These are phyloP conservation scores for Colletotrichum magnum DNA, from an alignment of 2,329 filamentous ascomycete species.

Conservation along the genomic window DNA sequence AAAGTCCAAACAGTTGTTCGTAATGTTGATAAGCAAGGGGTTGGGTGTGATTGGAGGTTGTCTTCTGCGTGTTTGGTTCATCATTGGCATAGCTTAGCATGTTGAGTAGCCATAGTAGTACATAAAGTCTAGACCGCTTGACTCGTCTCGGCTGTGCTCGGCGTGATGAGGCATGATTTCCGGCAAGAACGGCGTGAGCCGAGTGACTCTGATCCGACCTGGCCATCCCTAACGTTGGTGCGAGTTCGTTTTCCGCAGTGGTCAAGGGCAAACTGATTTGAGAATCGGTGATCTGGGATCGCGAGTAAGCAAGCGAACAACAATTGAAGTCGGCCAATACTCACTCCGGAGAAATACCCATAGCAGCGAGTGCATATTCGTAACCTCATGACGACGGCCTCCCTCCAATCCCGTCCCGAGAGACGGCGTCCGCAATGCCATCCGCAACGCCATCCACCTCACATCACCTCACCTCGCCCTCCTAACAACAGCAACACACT, in stretches of 20 bases:
- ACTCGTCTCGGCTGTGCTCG: background rate
- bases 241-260: no score
- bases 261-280: no score
- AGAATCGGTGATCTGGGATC: no score
- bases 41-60: background rate
- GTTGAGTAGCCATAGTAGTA: conserved; percentile 12
- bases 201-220: no score
- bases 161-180: no score
- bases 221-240: no score
- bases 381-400: background rate
- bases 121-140: conserved; percentile 25
- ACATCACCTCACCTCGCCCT: background rate
- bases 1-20: background rate
- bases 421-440: background rate
- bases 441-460: background rate
- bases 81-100: conserved; percentile 38
- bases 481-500: conserved; percentile 24
- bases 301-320: no score
- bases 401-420: background rate
- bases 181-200: no score
- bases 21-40: background rate
- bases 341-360: no score
- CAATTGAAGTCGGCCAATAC: no score
- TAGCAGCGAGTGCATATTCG: no score
- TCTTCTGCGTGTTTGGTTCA: background rate